Percentiles rank a stretch among this genome's conserved stretches.
phyloP scores from a whole-genome alignment of 208 protist genomes.

The Novymonas esmeraldas region DNA sequence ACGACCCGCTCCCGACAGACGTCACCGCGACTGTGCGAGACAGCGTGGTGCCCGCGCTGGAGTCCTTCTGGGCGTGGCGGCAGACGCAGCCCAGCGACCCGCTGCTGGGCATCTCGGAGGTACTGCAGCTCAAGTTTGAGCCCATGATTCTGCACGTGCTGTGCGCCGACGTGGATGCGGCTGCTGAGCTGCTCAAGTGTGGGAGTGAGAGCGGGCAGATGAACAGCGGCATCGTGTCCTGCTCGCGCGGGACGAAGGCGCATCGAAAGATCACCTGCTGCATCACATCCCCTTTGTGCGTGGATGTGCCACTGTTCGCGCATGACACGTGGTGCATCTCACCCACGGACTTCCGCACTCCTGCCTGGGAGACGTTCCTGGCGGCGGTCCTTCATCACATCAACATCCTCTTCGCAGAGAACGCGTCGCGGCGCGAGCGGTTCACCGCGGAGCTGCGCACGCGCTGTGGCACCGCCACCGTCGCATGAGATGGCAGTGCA shows the following conservation, averaged over 20 bases:
- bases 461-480: background rate
- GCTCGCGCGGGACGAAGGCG: constrained; percentile 50
- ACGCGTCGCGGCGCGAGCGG: constrained; percentile 50
- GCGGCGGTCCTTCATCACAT: constrained; percentile 39
- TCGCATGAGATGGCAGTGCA: background rate
- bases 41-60: constrained; percentile 41
- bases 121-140: constrained; percentile 87
- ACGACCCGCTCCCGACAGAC: constrained; percentile 58
- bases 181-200: constrained; percentile 64
- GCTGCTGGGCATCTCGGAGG: constrained; percentile 43
- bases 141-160: constrained; percentile 87
- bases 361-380: constrained; percentile 43
- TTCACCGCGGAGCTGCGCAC: constrained; percentile 33
- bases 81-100: constrained; percentile 11
- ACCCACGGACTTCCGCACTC: constrained; percentile 11
- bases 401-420: constrained; percentile 69
- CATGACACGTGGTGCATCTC: constrained; percentile 53
- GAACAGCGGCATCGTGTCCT: constrained; percentile 74
- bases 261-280: constrained; percentile 81
- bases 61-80: constrained; percentile 52
- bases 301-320: constrained; percentile 66
- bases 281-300: constrained; percentile 68
- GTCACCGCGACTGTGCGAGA: constrained; percentile 11
- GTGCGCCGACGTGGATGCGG: constrained; percentile 60
- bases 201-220: constrained; percentile 77